Percentiles rank a stretch among this genome's conserved stretches.
phyloP scores from a whole-genome alignment of 495 filamentous ascomycete genomes.

The Copromyces sp. region DNA sequence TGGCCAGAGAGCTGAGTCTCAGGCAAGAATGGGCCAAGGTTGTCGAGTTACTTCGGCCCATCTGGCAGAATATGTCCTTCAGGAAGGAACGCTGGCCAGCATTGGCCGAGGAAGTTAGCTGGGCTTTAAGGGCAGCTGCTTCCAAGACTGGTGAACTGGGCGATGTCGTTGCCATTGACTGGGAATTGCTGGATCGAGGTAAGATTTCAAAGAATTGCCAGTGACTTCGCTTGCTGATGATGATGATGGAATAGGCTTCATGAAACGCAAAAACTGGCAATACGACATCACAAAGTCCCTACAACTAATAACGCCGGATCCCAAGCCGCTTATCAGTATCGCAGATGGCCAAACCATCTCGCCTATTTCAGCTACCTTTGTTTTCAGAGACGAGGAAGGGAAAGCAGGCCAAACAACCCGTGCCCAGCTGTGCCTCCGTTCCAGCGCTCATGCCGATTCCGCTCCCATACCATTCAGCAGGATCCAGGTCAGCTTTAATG shows the following conservation, averaged over 20 bases:
- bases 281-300: conserved; percentile 70
- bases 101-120: conserved; percentile 61
- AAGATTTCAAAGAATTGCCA: conserved; percentile 13
- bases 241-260: conserved; percentile 40
- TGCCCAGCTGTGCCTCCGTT: conserved; percentile 65
- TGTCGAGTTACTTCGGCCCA: conserved; percentile 52
- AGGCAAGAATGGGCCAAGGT: conserved; percentile 55
- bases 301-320: conserved; percentile 40
- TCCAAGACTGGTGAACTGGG: conserved; percentile 49
- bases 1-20: conserved; percentile 56
- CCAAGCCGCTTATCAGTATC: conserved; percentile 55
- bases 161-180: conserved; percentile 64
- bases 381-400: conserved; percentile 63
- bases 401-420: conserved; percentile 71
- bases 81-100: conserved; percentile 73
- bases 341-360: conserved; percentile 58
- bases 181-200: conserved; percentile 70
- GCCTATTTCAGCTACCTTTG: conserved; percentile 60
- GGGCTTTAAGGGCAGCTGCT: conserved; percentile 67
- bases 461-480: conserved; percentile 53
- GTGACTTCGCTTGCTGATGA: neutral
- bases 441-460: conserved; percentile 52
- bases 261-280: conserved; percentile 47
- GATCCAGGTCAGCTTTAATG: conserved; percentile 58
- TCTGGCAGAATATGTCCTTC: conserved; percentile 67